These are phyloP conservation scores for Boletus edulis DNA, from an alignment of 768 basidiomycete species.

Conservation along the genomic window DNA sequence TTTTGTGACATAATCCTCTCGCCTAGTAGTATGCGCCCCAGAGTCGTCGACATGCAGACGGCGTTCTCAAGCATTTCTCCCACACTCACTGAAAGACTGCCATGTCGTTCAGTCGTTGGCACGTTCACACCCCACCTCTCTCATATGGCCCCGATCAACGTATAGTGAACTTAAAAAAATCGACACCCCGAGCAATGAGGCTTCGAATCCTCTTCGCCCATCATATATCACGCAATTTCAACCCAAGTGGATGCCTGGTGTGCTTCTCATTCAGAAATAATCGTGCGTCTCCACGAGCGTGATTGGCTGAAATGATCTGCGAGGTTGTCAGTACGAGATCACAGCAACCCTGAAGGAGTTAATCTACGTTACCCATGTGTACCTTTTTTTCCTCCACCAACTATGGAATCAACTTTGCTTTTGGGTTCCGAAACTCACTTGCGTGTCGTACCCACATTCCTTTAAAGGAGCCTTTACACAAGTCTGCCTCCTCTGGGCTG, in stretches of 20 bases:
- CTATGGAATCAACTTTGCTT: not conserved
- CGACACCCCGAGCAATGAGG: not conserved
- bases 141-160: slow-evolving; percentile 20
- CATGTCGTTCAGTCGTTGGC: slow-evolving; percentile 15
- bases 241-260: slow-evolving; percentile 6
- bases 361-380: slow-evolving; percentile 22
- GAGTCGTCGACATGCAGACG: slow-evolving; percentile 24
- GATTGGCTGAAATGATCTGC: slow-evolving; percentile 17
- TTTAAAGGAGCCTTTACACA: not conserved
- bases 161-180: slow-evolving; percentile 26
- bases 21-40: slow-evolving; percentile 7
- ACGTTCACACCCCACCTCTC: slow-evolving; percentile 32
- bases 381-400: slow-evolving; percentile 5
- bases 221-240: not conserved
- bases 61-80: slow-evolving; percentile 25
- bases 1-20: slow-evolving; percentile 26
- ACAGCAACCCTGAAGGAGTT: slow-evolving; percentile 34
- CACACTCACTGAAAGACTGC: slow-evolving; percentile 20
- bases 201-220: slow-evolving; percentile 4
- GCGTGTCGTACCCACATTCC: not conserved
- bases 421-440: not conserved
- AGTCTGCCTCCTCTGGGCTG: too few species aligned
- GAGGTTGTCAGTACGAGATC: slow-evolving; percentile 18
- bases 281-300: slow-evolving; percentile 6
- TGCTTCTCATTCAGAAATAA: not conserved